Conservation (phyloP, 2,329 filamentous ascomycete genomes). For the Daldinia sp. region DNA sequence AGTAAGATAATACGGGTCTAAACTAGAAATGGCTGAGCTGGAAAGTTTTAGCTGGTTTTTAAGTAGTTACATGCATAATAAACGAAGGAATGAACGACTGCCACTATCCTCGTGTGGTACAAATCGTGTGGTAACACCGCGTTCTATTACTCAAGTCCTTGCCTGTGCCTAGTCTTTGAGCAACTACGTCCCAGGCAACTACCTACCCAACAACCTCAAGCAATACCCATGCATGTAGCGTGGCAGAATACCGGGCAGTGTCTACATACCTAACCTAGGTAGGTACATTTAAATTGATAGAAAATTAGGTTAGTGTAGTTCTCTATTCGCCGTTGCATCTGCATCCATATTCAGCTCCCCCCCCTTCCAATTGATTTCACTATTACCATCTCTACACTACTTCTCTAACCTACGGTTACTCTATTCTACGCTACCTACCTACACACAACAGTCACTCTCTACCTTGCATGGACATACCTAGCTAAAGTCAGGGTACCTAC, state of each 20-base stretch:
- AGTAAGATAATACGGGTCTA: not conserved
- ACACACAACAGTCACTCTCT: not conserved
- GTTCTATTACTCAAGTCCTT: slow-evolving; percentile 11
- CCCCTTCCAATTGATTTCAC: slow-evolving; percentile 21
- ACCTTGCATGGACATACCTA: slow-evolving; percentile 9
- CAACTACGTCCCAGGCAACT: not conserved
- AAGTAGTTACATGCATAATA: not conserved
- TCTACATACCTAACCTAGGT: not conserved
- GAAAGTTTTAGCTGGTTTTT: not conserved
- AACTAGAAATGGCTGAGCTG: not conserved
- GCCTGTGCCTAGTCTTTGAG: not conserved
- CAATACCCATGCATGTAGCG: slow-evolving; percentile 2
- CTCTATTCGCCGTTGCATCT: slow-evolving; percentile 16
- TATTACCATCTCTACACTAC: slow-evolving; percentile 1
- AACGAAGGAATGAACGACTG: slow-evolving; percentile 5
- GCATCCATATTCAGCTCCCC: slow-evolving; percentile 18
- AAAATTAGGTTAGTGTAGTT: not conserved
- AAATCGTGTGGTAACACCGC: slow-evolving; percentile 10
- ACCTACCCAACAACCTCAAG: not conserved
- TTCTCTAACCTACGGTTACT: too few relatives aligned
- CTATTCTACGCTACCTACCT: not conserved
- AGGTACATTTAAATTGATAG: not conserved
- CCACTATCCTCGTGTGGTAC: not conserved
- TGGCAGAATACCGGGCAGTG: not conserved
- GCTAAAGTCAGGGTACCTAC: slow-evolving; percentile 3